Percentiles rank a stretch among this genome's conserved stretches.
These are phyloP conservation scores for Thelonectria blattea DNA, from an alignment of 2,329 filamentous ascomycete genomes.

Conservation along the genomic window DNA sequence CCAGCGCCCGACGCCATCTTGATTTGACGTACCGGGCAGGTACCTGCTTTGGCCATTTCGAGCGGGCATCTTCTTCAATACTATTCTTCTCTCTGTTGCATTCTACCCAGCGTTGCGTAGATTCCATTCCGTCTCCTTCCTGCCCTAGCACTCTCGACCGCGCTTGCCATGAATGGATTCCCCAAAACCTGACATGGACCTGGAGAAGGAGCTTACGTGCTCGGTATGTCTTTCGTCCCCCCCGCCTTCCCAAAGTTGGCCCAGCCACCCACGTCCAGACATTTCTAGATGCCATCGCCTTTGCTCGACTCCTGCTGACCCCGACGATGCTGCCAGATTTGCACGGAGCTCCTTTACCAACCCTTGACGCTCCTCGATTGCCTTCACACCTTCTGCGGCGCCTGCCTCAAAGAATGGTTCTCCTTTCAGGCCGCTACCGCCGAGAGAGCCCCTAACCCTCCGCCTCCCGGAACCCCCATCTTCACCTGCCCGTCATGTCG, in stretches of 20 bases:
- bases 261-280: conserved; percentile 3
- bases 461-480: conserved; percentile 54
- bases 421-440: conserved; percentile 72
- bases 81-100: conserved; percentile 10
- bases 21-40: conserved; percentile 19
- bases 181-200: conserved; percentile 64
- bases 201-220: conserved; percentile 94
- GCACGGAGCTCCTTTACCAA: conserved; percentile 92
- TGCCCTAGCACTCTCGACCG: conserved; percentile 24
- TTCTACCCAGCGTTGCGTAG: conserved; percentile 19
- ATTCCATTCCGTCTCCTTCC: conserved; percentile 4
- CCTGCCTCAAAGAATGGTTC: conserved; percentile 97
- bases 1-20: conserved; percentile 24
- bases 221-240: conserved; percentile 63
- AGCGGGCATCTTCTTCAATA: not conserved
- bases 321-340: conserved; percentile 69
- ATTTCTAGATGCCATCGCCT: conserved; percentile 1
- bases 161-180: conserved; percentile 55
- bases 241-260: conserved; percentile 9
- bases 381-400: conserved; percentile 94
- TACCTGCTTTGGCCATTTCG: no score
- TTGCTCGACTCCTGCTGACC: not conserved
- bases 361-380: conserved; percentile 91
- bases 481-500: conserved; percentile 96
- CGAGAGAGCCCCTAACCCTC: conserved; percentile 56